Evolutionary conservation across 495 filamentous ascomycete genomes (phyloP), one percentile per base, ranked within the genome.

Genomic region (Sabuloglossum arenarium): DNA sequence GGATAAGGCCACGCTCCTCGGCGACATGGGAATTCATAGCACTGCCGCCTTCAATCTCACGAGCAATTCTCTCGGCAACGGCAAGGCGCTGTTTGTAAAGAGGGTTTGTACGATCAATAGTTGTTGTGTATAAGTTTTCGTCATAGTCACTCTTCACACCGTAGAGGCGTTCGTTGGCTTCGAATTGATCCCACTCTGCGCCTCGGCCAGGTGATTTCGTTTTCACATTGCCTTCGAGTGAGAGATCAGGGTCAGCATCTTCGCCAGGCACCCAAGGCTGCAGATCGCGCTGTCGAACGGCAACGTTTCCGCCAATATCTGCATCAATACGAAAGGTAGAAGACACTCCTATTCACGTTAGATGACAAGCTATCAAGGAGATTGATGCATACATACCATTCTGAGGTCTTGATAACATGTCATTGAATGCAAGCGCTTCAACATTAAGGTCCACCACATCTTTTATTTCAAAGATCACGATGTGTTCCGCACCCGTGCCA

Each of bases 61-160:
- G 80, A 23, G 90, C 91, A 61, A 91, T 86, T 50, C 74, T 79
- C 49, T 87, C 85, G 6, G 91, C 91, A 8, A 77, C 77, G 0
- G 82, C 86, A 56, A 83, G 70, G 57, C 81, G 79, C 63, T 85
- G 78, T 58, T 79, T 80, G 68, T 91, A 96, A 27, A 78, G 68
- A 1, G 91, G 88, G 65, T 90, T 79, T 30, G 69, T 81, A 59
- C 80, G 84, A 64, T 99, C 80, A 60, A 99, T 86, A 10, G 75
- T 70, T 21, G 90, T 97, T 10, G 93, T 99, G 65, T 99, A 99
- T 49, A 90, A 79, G 61, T 82, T 86, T 67, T 97, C 93, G 61
- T 96, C 82, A 65, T 95, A 97, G 60, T 84, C 84, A 19, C 79
- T 87, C 68, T 78, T 86, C 34, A 90, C 68, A 9, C 91, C 91